Evolutionary conservation across 129 eudicot genomes (phyloP), one percentile per base, ranked within the genome.

Genomic region (Flaveria ramosissima): DNA sequence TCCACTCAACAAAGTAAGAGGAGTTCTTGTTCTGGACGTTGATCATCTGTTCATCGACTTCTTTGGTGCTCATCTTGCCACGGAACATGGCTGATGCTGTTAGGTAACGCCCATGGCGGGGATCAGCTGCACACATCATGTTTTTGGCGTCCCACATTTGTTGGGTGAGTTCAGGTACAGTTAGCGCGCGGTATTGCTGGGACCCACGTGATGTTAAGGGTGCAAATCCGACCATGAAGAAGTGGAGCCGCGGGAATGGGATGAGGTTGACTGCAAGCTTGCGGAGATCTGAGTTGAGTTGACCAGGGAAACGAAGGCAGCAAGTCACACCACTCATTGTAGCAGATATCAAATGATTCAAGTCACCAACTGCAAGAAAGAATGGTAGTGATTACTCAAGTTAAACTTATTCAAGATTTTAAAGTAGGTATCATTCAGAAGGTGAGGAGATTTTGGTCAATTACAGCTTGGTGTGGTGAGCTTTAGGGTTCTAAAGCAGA

Each of bases 291-390:
- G 93, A 88, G 74, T 88, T 88, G 81, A 88, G 93, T 61, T 88
- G 92, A 57, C 92, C 92, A 46, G 89, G 89, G 87, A 87, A 87
- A 13, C 92, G 84, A 16, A 88, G 89, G 76, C 94, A 89, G 80
- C 94, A 89, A 41, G 94, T 89, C 4, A 89, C 94, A 24, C 94
- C 94, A 78, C 93, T 88, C 93, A 88, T 88, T 56, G 93, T 88
- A 60, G 93, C 93, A 24, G 93, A 89, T 14, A 89, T 89, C 62
- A 89, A 62, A 70, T 89, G 94, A 66, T 89, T 86, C 74, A 89
- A 79, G 77, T 89, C 94, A 19, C 94, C 94, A 84, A 89, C 93
- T 88, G 86, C 43, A 74, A 61, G 41, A 82, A 6, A 45, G 12
- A 66, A 43, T 5, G 20, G 10, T 2, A 21, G 17, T 10, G 9